A percentile compares a stretch with the other conserved stretches of the same genome.
Evolutionary conservation across 768 basidiomycete genomes (phyloP).

Genomic region (Mycena chlorophos): DNA sequence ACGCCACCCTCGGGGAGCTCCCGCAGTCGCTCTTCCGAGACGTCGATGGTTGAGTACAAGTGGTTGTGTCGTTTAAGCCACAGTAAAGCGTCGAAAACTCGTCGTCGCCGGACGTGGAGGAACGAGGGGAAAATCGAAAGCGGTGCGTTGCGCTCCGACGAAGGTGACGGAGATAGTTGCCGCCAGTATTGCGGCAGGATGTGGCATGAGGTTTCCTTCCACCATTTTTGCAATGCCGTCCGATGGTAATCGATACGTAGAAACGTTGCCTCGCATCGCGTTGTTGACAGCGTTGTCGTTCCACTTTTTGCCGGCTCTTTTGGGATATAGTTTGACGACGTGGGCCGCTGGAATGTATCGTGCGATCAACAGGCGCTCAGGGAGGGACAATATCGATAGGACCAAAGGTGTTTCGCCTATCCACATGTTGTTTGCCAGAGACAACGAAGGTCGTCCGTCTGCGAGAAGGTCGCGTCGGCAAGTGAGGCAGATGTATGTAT

Average conservation of each 20-base stretch:
- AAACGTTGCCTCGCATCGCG: constrained; percentile 36
- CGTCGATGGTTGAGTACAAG: constrained; percentile 27
- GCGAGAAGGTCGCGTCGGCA: background rate
- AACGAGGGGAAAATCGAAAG: constrained; percentile 20
- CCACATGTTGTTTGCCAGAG: constrained; percentile 44
- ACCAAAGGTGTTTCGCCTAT: constrained; percentile 33
- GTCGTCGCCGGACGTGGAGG: constrained; percentile 26
- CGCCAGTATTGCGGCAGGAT: constrained; percentile 24
- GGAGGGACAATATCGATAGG: constrained; percentile 30
- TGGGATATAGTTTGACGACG: constrained; percentile 39
- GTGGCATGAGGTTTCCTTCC: constrained; percentile 28
- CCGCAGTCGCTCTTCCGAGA: constrained; percentile 21
- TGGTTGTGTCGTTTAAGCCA: constrained; percentile 37
- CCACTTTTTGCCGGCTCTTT: constrained; percentile 23
- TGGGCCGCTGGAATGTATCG: constrained; percentile 32
- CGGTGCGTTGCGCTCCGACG: constrained; percentile 27
- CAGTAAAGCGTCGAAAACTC: constrained; percentile 25
- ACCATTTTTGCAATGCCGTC: constrained; percentile 25
- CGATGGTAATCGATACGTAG: constrained; percentile 28
- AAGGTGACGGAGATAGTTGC: constrained; percentile 33
- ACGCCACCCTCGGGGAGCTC: constrained; percentile 34
- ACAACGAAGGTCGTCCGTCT: background rate
- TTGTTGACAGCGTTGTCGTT: constrained; percentile 14
- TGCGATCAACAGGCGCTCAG: constrained; percentile 38
- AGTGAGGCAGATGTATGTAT: background rate